phyloP scores from a whole-genome alignment of 73 alveolate genomes.

The Tetrahymena elliotti region DNA sequence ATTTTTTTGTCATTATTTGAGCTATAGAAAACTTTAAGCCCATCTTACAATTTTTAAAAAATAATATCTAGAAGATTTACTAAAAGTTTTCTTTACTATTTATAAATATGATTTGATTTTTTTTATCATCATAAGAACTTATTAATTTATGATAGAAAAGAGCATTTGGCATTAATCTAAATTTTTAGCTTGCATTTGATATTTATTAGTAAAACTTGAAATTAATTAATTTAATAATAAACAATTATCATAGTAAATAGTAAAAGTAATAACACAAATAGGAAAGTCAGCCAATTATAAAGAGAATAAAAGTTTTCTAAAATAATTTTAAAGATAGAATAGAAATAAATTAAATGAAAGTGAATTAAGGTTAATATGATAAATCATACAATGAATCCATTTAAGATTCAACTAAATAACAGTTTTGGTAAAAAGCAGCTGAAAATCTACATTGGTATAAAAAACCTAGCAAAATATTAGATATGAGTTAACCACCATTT shows the following conservation, averaged over 20 bases:
- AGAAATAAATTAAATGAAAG: not conserved
- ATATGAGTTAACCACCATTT: conserved; percentile 1
- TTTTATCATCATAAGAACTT: not conserved
- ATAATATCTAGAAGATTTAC: too few relatives aligned
- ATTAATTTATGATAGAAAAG: not conserved
- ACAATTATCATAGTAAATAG: not conserved
- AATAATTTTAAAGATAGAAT: not conserved
- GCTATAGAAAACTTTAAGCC: not conserved
- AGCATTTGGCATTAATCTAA: not conserved
- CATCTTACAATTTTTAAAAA: not conserved
- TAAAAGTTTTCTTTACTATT: not conserved
- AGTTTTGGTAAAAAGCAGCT: conserved; percentile 11
- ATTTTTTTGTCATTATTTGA: not conserved
- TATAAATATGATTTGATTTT: not conserved
- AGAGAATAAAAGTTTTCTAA: not conserved
- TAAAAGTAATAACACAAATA: too few relatives aligned
- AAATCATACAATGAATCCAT: not conserved
- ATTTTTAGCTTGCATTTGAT: not conserved
- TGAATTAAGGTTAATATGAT: not conserved
- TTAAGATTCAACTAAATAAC: not conserved
- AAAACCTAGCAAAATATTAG: not conserved
- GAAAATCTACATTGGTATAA: conserved; percentile 15
- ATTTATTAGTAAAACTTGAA: not conserved
- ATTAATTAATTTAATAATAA: too few relatives aligned
- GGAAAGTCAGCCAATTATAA: not conserved